Conservation (phyloP, 768 basidiomycete species). For the Aureoboletus auriporus region DNA sequence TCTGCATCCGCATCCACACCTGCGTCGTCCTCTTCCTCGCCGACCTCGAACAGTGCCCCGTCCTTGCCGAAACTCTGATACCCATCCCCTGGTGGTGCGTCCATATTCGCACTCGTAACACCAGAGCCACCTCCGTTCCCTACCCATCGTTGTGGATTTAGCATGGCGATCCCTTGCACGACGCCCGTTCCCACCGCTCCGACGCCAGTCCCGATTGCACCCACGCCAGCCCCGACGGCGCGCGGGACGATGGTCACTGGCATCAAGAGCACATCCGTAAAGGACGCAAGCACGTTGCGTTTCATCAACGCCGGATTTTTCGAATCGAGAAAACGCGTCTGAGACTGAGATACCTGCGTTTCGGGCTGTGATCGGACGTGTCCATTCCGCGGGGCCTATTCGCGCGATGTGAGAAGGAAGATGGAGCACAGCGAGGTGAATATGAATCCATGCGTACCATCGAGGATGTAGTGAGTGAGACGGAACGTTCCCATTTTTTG, state of each 20-base stretch:
- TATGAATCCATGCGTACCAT: conserved; percentile 32
- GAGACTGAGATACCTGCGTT: not conserved
- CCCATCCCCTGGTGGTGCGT: conserved; percentile 2
- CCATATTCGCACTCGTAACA: not conserved
- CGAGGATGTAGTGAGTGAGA: conserved; percentile 6
- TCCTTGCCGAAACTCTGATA: conserved; percentile 25
- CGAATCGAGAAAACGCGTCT: conserved; percentile 70
- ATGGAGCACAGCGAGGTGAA: not conserved
- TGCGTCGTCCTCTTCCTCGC: conserved; percentile 36
- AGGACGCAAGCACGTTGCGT: conserved; percentile 87
- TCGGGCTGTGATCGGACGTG: not conserved
- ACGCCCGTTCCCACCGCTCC: conserved; percentile 62
- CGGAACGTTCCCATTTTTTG: conserved; percentile 72
- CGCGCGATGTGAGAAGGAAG: not conserved
- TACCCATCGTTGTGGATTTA: conserved; percentile 86
- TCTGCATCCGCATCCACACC: conserved; percentile 3
- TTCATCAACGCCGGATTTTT: conserved; percentile 91
- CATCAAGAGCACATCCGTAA: conserved; percentile 82
- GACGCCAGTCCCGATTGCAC: conserved; percentile 56
- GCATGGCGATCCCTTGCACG: conserved; percentile 81
- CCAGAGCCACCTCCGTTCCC: conserved; percentile 31
- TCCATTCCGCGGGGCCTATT: conserved; percentile 9
- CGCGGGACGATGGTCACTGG: conserved; percentile 97
- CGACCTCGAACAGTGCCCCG: conserved; percentile 50
- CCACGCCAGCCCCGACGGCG: conserved; percentile 67